Conservation (phyloP, 768 basidiomycete genomes). For the Kwoniella newhampshirensis region DNA sequence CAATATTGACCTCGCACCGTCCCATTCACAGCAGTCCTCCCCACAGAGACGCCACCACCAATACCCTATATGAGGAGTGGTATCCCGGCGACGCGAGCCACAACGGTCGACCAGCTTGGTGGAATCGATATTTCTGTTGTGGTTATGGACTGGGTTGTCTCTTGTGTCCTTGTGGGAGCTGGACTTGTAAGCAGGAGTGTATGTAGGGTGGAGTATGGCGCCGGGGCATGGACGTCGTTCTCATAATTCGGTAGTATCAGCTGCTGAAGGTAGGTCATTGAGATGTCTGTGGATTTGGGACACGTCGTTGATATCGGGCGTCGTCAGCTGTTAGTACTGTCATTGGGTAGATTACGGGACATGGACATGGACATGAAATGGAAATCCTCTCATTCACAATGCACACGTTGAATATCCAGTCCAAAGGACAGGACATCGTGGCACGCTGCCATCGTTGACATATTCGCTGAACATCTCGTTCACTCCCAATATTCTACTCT, state of each 20-base stretch:
- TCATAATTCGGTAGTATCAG: too few species aligned
- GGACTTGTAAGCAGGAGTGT: conserved; percentile 38
- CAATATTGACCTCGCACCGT: too few species aligned
- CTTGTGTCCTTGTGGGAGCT: conserved; percentile 39
- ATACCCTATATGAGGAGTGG: conserved; percentile 37
- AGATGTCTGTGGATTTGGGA: not conserved
- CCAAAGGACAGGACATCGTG: not conserved
- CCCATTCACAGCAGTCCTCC: too few species aligned
- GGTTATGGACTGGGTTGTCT: conserved; percentile 41
- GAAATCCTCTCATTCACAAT: too few species aligned
- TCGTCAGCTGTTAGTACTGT: too few species aligned
- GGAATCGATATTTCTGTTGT: conserved; percentile 43
- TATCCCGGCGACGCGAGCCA: conserved; percentile 37
- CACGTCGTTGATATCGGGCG: too few species aligned
- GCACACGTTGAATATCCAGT: not conserved
- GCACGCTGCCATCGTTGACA: not conserved
- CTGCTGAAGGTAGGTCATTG: too few species aligned
- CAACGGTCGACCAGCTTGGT: conserved; percentile 37
- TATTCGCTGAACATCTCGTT: not conserved
- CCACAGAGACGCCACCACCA: too few species aligned
- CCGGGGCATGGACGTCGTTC: too few species aligned
- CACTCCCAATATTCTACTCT: too few species aligned
- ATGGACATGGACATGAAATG: too few species aligned
- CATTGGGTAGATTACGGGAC: too few species aligned
- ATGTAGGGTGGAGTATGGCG: not conserved